Percentiles rank a stretch among this genome's conserved stretches.
These are phyloP conservation scores for Linderniella brevidens DNA, from an alignment of 257 asterid genomes.

Conservation along the genomic window DNA sequence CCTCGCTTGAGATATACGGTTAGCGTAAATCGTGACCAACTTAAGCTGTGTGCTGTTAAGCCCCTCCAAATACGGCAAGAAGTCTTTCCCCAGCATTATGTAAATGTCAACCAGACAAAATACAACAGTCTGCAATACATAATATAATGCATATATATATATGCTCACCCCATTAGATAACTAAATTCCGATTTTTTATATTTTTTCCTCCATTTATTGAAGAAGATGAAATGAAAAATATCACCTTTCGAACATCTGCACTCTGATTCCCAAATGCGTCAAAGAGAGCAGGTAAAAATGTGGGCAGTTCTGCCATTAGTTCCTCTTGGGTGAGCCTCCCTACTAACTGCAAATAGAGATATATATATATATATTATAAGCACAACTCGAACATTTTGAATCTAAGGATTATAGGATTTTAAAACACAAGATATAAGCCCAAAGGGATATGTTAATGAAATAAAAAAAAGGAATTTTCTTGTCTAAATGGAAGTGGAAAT, in stretches of 20 bases:
- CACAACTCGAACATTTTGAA: neutral
- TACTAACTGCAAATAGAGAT: constrained; percentile 50
- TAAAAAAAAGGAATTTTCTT: neutral
- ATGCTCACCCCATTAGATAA: neutral
- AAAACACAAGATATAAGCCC: neutral
- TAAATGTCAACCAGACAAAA: constrained; percentile 95
- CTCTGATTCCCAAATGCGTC: constrained; percentile 97
- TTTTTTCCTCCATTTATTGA: neutral
- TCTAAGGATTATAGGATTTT: neutral
- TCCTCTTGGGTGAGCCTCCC: constrained; percentile 92
- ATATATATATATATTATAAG: neutral
- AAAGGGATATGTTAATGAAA: neutral
- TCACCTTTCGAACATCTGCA: constrained; percentile 98
- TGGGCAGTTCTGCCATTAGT: constrained; percentile 64
- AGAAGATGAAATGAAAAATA: neutral
- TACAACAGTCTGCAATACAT: constrained; percentile 72
- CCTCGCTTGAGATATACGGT: constrained; percentile 96
- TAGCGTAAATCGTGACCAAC: constrained; percentile 86
- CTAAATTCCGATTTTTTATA: neutral
- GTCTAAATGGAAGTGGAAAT: neutral
- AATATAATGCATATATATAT: constrained; percentile 12
- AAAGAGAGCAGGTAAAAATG: constrained; percentile 89
- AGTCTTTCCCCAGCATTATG: constrained; percentile 89
- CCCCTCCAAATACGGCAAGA: constrained; percentile 87
- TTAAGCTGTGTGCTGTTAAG: constrained; percentile 81